Base-by-base conservation (phyloP, 331 rosid genomes). In the Acacia concinna region DNA sequence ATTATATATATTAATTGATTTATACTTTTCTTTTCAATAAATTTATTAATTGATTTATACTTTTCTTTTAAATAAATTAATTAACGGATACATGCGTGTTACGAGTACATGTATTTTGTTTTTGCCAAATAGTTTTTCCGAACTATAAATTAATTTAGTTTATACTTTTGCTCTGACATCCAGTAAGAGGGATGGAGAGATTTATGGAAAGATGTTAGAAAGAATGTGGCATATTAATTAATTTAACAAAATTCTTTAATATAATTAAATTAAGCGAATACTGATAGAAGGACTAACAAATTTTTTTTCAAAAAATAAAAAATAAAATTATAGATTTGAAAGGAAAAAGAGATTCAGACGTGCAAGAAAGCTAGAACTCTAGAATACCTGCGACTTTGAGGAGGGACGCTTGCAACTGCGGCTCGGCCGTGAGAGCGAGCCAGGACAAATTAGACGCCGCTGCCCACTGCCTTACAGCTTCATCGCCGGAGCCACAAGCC, bases 391-490 rank as follows among this genome's bases (percentile, higher is more conserved):
- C 79, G 40, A 87, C 78, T 82, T 87, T 90, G 70, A 93, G 83
- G 0, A 91, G 87, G 44, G 87, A 84, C 8, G 85, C 74, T 71
- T 93, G 97, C 49, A 93, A 80, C 54, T 88, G 88, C 77, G 96
- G 92, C 78, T 93, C 91, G 27, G 93, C 91, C 25, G 90, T 46
- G 28, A 93, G 72, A 46, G 90, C 81, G 12, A 91, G 88, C 80
- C 76, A 59, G 4, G 94, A 91, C 88, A 93, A 81, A 56, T 84
- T 79, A 20, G 76, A 30, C 2, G 97, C 94, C 6, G 81, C 78
- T 41, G 92, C 92, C 96, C 94, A 90, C 67, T 76, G 76, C 59
- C 64, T 1, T 35, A 89, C 74, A 10, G 88, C 89, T 59, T 90
- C 97, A 6, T 82, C 84, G 0, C 51, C 71, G 8, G 47, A 85